Evolutionary conservation across 805 yeast species (phyloP).

Genomic region (Isabelozyma pseudorhagii): DNA sequence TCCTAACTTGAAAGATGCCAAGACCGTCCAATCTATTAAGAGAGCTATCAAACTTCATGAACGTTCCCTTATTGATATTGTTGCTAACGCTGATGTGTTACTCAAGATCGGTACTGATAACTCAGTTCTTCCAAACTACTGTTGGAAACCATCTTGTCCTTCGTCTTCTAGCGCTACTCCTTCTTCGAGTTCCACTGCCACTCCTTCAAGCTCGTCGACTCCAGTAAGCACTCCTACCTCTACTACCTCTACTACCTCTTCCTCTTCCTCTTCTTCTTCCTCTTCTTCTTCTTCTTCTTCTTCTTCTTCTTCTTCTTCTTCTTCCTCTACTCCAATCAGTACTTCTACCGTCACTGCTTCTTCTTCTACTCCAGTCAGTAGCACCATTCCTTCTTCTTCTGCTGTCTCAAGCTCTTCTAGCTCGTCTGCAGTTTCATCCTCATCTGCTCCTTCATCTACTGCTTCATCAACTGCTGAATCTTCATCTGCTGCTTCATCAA

Average conservation of each 20-base stretch:
- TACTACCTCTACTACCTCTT: not conserved
- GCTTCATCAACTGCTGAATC: not conserved
- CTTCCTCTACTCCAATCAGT: constrained; percentile 1
- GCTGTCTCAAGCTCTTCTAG: not conserved
- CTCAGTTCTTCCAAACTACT: constrained; percentile 4
- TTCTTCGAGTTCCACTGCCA: not conserved
- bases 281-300: constrained; percentile 1
- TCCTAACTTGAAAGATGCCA: not conserved
- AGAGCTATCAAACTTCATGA: not conserved
- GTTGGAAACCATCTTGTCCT: constrained; percentile 4
- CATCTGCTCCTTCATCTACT: not conserved
- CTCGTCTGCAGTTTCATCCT: not conserved
- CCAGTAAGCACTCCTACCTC: not conserved
- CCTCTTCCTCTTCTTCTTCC: not conserved
- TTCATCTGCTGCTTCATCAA: not conserved
- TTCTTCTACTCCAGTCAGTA: not conserved
- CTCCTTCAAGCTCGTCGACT: constrained; percentile 2
- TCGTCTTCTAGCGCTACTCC: constrained; percentile 1
- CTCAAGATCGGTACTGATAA: not conserved
- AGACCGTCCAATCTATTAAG: not conserved
- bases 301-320: not conserved
- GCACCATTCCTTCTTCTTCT: not conserved
- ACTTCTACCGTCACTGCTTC: constrained; percentile 1
- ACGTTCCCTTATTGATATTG: not conserved
- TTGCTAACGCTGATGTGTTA: not conserved